Evolutionary conservation across 441 rosid species (phyloP).

Genomic region (Erodium trifolium): DNA sequence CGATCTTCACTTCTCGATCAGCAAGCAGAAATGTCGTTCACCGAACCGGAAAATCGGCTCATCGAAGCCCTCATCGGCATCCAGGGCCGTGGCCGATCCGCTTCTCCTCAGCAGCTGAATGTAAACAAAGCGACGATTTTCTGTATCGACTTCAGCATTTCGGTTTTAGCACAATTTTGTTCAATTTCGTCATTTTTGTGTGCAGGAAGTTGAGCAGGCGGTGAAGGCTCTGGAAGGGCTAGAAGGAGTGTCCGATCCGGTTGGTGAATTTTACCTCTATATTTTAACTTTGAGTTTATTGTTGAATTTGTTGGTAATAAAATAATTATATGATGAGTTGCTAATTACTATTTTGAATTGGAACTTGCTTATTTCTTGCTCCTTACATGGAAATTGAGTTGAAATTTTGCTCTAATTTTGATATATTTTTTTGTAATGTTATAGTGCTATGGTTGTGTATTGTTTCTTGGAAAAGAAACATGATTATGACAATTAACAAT

Average conservation of each 20-base stretch:
- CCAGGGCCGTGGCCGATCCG: conserved; percentile 89
- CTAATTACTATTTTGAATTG: conserved; percentile 3
- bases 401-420: background rate
- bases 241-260: conserved; percentile 62
- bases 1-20: conserved; percentile 37
- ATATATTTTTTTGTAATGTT: background rate
- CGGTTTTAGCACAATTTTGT: background rate
- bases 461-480: background rate
- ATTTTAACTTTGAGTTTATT: background rate
- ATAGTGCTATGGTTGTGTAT: background rate
- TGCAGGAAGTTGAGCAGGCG: conserved; percentile 66
- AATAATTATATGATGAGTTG: background rate
- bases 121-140: conserved; percentile 23
- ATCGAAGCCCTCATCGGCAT: conserved; percentile 84
- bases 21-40: conserved; percentile 35
- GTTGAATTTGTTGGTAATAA: background rate
- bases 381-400: background rate
- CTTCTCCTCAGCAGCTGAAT: conserved; percentile 63
- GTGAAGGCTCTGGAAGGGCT: conserved; percentile 64
- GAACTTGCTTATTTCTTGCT: background rate
- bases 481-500: background rate
- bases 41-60: conserved; percentile 53
- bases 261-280: conserved; percentile 25
- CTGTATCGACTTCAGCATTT: background rate
- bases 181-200: background rate